Conservation (phyloP, 257 asterid genomes). For the Nicotiana tabacum region DNA sequence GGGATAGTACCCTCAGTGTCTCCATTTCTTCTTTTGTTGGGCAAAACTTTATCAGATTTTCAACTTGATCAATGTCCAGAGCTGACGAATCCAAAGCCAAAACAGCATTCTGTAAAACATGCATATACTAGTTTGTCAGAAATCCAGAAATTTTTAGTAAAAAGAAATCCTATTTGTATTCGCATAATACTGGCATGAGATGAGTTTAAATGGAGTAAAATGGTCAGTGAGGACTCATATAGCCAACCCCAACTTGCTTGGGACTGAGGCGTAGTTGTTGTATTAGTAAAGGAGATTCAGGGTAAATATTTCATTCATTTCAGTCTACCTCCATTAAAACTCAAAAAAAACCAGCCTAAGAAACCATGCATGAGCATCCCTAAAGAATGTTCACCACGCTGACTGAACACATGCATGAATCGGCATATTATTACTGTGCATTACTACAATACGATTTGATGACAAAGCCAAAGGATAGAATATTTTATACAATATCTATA, state of each 20-base stretch:
- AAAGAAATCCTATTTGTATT: not conserved
- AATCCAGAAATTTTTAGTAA: not conserved
- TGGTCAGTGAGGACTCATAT: not conserved
- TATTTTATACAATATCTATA: not conserved
- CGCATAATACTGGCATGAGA: not conserved
- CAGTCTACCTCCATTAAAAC: not conserved
- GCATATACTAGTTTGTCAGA: not conserved
- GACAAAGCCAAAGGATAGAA: not conserved
- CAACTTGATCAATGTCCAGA: slow-evolving; percentile 98
- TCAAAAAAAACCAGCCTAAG: not conserved
- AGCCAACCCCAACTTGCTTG: not conserved
- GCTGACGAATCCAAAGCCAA: slow-evolving; percentile 87
- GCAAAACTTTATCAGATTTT: slow-evolving; percentile 93
- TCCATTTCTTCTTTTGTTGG: slow-evolving; percentile 99
- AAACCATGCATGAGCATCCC: slow-evolving; percentile 3
- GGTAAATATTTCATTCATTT: not conserved
- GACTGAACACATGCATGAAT: not conserved
- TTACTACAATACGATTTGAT: not conserved
- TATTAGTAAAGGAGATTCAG: not conserved
- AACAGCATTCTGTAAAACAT: slow-evolving; percentile 58
- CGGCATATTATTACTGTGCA: not conserved
- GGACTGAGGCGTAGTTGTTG: not conserved
- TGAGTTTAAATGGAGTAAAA: not conserved
- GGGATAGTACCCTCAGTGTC: slow-evolving; percentile 63
- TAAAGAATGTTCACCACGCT: not conserved